Evolutionary conservation across 768 basidiomycete genomes (phyloP).

Genomic region (Pholiota microspora): DNA sequence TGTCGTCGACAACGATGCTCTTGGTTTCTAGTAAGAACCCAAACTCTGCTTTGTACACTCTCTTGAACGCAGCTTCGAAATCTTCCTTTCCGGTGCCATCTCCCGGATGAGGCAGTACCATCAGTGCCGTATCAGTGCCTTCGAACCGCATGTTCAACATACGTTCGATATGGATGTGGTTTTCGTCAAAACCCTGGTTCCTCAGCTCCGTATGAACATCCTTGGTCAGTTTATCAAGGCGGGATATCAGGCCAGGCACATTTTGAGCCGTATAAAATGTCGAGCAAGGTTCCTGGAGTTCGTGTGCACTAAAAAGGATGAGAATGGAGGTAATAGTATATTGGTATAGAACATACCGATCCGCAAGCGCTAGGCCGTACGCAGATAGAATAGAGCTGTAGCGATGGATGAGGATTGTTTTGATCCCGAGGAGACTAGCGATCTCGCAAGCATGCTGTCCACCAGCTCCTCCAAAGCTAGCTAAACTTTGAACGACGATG

Average conservation of each 20-base stretch:
- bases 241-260: conserved; percentile 48
- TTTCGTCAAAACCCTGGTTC: conserved; percentile 77
- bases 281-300: conserved; percentile 88
- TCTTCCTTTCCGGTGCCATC: conserved; percentile 59
- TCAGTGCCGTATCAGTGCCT: conserved; percentile 89
- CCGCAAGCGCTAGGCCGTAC: conserved; percentile 90
- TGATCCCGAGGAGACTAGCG: conserved; percentile 81
- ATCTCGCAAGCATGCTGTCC: conserved; percentile 95
- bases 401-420: conserved; percentile 83
- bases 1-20: conserved; percentile 83
- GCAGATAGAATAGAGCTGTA: conserved; percentile 93
- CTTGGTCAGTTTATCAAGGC: conserved; percentile 66
- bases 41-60: conserved; percentile 82
- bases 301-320: conserved; percentile 56
- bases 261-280: conserved; percentile 68
- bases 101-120: conserved; percentile 60
- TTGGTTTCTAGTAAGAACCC: conserved; percentile 89
- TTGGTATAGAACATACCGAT: conserved; percentile 39
- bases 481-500: conserved; percentile 46
- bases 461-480: conserved; percentile 88
- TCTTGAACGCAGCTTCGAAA: conserved; percentile 77
- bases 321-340: not conserved
- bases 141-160: conserved; percentile 93
- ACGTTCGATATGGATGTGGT: conserved; percentile 71
- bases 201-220: conserved; percentile 67